Conservation (phyloP, 768 basidiomycete genomes). For the Gymnopilus junonius region DNA sequence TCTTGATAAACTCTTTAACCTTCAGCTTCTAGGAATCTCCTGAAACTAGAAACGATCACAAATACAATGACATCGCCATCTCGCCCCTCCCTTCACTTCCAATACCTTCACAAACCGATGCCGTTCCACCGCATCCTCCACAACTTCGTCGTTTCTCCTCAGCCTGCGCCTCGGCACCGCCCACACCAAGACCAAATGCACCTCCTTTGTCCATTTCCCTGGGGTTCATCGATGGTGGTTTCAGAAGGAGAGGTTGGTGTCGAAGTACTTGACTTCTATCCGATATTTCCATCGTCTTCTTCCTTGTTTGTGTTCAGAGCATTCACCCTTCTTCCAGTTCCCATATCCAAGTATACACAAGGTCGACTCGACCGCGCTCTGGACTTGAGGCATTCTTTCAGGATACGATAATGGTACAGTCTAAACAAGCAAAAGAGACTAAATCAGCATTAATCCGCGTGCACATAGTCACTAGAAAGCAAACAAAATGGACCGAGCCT, state of each 20-base stretch:
- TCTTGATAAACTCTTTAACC: conserved; percentile 86
- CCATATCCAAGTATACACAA: conserved; percentile 79
- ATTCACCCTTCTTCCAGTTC: conserved; percentile 93
- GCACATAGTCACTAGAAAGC: neutral
- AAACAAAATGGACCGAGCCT: conserved; percentile 45
- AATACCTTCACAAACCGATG: conserved; percentile 71
- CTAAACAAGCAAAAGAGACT: conserved; percentile 38
- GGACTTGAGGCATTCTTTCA: conserved; percentile 70
- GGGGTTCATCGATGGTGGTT: conserved; percentile 62
- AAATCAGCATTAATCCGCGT: neutral
- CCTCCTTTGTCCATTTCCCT: conserved; percentile 41
- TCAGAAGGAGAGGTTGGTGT: conserved; percentile 81
- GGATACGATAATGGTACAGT: conserved; percentile 76
- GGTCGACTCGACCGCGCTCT: conserved; percentile 66
- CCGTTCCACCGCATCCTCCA: conserved; percentile 81
- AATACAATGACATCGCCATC: conserved; percentile 77
- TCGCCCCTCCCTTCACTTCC: conserved; percentile 69
- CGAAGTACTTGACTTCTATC: conserved; percentile 83
- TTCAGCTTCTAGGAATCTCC: conserved; percentile 75
- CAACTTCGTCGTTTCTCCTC: conserved; percentile 81
- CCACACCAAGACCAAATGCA: neutral
- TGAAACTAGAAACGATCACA: conserved; percentile 75
- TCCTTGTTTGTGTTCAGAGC: conserved; percentile 48
- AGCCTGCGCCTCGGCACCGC: conserved; percentile 51
- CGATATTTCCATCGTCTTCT: conserved; percentile 60